Evolutionary conservation across 768 basidiomycete species (phyloP), one percentile per base, ranked within the genome.

Genomic region (Auricularia cornea): DNA sequence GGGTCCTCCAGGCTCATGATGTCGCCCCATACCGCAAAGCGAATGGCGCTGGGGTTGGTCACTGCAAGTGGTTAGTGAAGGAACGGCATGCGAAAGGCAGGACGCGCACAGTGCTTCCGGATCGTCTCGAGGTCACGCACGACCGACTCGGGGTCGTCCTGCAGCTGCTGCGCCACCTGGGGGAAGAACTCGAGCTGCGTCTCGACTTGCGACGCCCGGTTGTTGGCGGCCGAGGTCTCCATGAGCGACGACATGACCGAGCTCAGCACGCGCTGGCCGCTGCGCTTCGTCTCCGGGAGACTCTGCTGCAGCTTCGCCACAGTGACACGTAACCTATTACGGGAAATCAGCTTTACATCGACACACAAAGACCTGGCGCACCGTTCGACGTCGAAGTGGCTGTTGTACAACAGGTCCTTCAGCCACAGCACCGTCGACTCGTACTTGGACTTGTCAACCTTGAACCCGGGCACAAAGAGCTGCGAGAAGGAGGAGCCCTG

Each of bases 11-110:
- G 71, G 38, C 75, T 73, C 35, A 96, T 69, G 51, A 99, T 78
- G 69, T 97, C 87, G 12, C 97, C 97, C n/a, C 88, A 84, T 11
- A 98, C 89, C 1, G 92, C 90, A 72, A 99, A 89, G 41, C 97
- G 86, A 26, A 94, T 80, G 48, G 87, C 90, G 23, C 85, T 82
- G 3, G 96, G 91, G 65, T 90, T 80, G 14, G 87, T 89, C 66
- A 97, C 94, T 98, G 68, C 6, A 2, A 31, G 10, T 11, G 31
- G 30, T n/a, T n/a, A n/a, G n/a, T n/a, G n/a, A n/a, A n/a, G n/a
- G n/a, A n/a, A n/a, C 56, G 32, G n/a, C 35, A 35, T 29, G 33
- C 5, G 32, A 18, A 59, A 16, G 23, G 6, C 16, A 29, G 52
- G 3, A 14, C 11, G 78, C 92, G 69, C 67, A 96, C 94, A 67